phyloP scores from a whole-genome alignment of 805 yeast species.

The Starmerella riodocensis region DNA sequence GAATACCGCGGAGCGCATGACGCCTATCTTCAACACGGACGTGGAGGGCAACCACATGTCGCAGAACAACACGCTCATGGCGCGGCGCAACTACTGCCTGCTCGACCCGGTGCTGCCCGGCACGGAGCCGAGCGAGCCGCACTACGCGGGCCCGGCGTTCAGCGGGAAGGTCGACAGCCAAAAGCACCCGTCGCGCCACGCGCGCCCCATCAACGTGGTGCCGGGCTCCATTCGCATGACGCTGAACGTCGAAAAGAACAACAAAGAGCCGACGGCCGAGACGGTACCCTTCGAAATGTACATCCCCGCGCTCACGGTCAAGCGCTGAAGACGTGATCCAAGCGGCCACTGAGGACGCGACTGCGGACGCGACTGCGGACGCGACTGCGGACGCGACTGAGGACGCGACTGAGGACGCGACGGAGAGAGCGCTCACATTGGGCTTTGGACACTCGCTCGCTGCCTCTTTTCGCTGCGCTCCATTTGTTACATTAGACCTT shows the following conservation, averaged over 20 bases:
- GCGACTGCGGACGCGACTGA: too few species aligned
- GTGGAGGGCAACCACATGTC: conserved; percentile 38
- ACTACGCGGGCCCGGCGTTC: conserved; percentile 18
- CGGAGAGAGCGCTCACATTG: too few species aligned
- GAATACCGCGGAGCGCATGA: conserved; percentile 63
- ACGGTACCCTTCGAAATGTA: conserved; percentile 56
- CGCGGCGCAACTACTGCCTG: conserved; percentile 45
- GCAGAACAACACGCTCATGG: conserved; percentile 39
- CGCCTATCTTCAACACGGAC: conserved; percentile 54
- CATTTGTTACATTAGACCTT: too few species aligned
- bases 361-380: too few species aligned
- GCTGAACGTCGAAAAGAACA: conserved; percentile 59
- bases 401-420: too few species aligned
- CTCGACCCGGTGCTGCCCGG: conserved; percentile 23
- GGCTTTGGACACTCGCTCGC: too few species aligned
- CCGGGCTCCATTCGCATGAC: conserved; percentile 49
- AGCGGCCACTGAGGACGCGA: too few species aligned
- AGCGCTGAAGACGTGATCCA: too few species aligned
- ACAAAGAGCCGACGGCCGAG: conserved; percentile 34
- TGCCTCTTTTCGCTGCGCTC: too few species aligned
- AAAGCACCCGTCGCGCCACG: conserved; percentile 5
- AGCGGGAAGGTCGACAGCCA: conserved; percentile 4
- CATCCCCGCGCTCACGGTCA: conserved; percentile 38
- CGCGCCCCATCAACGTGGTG: conserved; percentile 8
- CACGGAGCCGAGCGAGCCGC: conserved; percentile 1